phyloP scores from a whole-genome alignment of 306 rosid species.

The Lathyrus sativus region DNA sequence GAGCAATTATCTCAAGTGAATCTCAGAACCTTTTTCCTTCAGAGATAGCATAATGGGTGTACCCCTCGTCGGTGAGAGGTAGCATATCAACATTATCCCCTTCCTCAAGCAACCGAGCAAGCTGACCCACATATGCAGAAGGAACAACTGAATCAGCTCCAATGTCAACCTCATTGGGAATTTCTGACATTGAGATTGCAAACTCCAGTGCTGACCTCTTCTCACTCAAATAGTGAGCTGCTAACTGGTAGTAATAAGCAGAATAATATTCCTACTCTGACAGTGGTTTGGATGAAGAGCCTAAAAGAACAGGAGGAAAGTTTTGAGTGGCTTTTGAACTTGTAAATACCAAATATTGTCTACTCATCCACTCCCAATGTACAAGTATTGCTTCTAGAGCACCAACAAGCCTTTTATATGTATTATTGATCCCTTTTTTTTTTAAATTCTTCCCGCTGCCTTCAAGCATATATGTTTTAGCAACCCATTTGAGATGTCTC shows the following conservation, averaged over 20 bases:
- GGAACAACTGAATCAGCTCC: no score
- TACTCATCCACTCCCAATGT: constrained; percentile 99
- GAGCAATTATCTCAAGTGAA: constrained; percentile 83
- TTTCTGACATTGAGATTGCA: no score
- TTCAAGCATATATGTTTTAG: no score
- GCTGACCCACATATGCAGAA: constrained; percentile 80
- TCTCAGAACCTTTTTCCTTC: constrained; percentile 88
- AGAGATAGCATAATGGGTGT: constrained; percentile 57
- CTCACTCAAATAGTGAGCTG: constrained; percentile 85
- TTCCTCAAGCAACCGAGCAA: constrained; percentile 72
- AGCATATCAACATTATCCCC: constrained; percentile 70
- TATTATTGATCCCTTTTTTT: no score
- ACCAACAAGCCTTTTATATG: constrained; percentile 74
- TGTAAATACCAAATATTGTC: constrained; percentile 90
- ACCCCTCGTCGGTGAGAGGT: constrained; percentile 79
- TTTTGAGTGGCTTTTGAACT: constrained; percentile 58
- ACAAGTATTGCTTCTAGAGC: constrained; percentile 77
- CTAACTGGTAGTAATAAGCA: constrained; percentile 87
- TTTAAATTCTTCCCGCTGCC: no score
- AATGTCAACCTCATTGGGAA: no score
- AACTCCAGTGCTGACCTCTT: constrained; percentile 80
- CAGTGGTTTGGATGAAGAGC: constrained; percentile 60
- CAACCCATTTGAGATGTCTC: no score
- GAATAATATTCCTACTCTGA: constrained; percentile 85
- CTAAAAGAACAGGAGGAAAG: constrained; percentile 51